These are phyloP conservation scores for Pythium brachiatum DNA, from an alignment of 352 stramenopile genomes.

Conservation along the genomic window DNA sequence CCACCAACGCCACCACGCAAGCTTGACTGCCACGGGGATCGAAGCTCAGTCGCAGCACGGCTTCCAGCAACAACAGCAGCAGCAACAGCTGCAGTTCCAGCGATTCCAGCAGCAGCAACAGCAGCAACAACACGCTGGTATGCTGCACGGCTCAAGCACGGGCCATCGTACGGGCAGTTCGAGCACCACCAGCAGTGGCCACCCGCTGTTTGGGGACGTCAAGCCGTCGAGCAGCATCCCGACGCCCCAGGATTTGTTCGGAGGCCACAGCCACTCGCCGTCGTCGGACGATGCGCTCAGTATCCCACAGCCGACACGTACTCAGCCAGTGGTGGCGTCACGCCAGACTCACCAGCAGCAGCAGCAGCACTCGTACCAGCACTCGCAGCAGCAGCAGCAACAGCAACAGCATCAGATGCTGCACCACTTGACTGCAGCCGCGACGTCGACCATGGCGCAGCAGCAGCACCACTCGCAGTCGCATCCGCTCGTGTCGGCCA, in stretches of 20 bases:
- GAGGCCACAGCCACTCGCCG: slow-evolving; percentile 47
- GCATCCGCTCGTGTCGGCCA: slow-evolving; percentile 10
- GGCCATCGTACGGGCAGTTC: neutral
- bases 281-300: slow-evolving; percentile 63
- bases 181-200: neutral
- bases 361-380: slow-evolving; percentile 16
- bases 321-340: slow-evolving; percentile 7
- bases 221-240: slow-evolving; percentile 17
- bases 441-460: slow-evolving; percentile 10
- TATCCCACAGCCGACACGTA: slow-evolving; percentile 27
- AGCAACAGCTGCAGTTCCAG: slow-evolving; percentile 21
- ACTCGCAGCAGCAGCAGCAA: slow-evolving; percentile 19
- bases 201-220: slow-evolving; percentile 11
- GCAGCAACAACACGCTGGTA: slow-evolving; percentile 15
- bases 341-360: slow-evolving; percentile 18
- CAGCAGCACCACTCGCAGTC: slow-evolving; percentile 15
- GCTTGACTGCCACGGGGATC: neutral
- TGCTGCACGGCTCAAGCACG: slow-evolving; percentile 10
- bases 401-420: slow-evolving; percentile 30
- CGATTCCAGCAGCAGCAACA: slow-evolving; percentile 16
- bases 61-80: slow-evolving; percentile 18
- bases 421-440: slow-evolving; percentile 10
- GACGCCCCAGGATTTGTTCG: slow-evolving; percentile 21
- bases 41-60: slow-evolving; percentile 11
- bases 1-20: slow-evolving; percentile 11